Conservation (phyloP, 805 yeast genomes). For the Barnettozyma californica region DNA sequence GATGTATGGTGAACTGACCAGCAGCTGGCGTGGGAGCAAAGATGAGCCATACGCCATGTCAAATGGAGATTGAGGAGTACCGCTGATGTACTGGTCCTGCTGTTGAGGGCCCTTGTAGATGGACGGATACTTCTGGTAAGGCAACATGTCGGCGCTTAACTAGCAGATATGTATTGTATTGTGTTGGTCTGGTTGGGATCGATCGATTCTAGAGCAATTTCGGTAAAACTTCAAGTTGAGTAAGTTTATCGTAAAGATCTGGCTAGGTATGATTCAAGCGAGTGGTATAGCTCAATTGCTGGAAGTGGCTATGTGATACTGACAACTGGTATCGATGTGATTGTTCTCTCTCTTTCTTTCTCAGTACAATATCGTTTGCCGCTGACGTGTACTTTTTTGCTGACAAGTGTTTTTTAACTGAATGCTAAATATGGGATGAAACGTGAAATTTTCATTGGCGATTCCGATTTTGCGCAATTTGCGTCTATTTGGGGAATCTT, state of each 20-base stretch:
- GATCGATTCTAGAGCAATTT: background rate
- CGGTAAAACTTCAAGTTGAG: no score
- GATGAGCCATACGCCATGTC: conserved; percentile 56
- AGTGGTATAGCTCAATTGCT: background rate
- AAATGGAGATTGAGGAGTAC: conserved; percentile 47
- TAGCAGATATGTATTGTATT: background rate
- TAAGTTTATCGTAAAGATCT: background rate
- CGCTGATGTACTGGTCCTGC: conserved; percentile 10
- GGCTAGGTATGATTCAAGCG: background rate
- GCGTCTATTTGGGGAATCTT: background rate
- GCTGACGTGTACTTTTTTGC: no score
- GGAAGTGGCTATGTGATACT: background rate
- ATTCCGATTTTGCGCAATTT: background rate
- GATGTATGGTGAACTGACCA: conserved; percentile 56
- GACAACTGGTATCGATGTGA: background rate
- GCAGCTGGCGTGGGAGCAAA: conserved; percentile 56
- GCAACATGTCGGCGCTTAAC: conserved; percentile 8
- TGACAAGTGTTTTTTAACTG: no score
- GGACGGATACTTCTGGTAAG: conserved; percentile 22
- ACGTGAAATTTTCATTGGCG: background rate
- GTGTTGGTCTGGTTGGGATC: no score
- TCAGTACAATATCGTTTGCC: background rate
- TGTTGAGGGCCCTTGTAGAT: conserved; percentile 11
- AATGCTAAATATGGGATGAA: background rate
- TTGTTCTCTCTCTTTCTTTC: background rate